Base-by-base conservation (phyloP, 441 rosid species). In the Cnidoscolus chayamansa region DNA sequence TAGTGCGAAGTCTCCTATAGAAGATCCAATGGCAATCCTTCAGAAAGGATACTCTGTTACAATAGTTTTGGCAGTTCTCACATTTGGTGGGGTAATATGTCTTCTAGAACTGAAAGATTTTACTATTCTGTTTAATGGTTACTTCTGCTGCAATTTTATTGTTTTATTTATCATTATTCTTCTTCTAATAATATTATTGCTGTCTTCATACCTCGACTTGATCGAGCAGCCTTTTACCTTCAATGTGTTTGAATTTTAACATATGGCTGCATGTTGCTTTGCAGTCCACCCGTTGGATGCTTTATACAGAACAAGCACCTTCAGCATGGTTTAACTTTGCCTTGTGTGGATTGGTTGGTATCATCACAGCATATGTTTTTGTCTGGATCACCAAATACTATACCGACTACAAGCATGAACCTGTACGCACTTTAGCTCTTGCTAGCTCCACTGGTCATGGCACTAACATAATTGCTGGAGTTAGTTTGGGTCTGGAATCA, bases 371-470 rank as follows among this genome's bases (percentile, higher is more conserved):
- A 61, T 95, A 95, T 81, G 65, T 72, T 55, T 95, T 93, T 82
- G 98, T 95, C 79, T 89, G 93, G 86, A 93, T 95, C 84, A 87
- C 98, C 79, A 85, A 88, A 88, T 95, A 93, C 82, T 95, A 95
- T 72, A 95, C 99, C 51, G 97, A 93, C 83, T 95, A 95, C 82
- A 95, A 95, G 87, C 86, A 95, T 75, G 99, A 88, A 81, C 99
- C 99, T 56, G 98, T 93, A 25, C 91, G 97, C 16, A 69, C 85
- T 7, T 84, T 95, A 84, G 99, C 99, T 62, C 97, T 93, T 72
- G 84, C 99, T 57, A 95, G 99, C 88, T 82, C 98, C 72, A 89
- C 98, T 0, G 98, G 99, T 72, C 99, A 95, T 74, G 99, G 99
- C 72, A 95, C 98, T 78, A 95, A 95, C 84, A 91, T 93, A 47